These are phyloP conservation scores for Artomyces pyxidatus DNA, from an alignment of 768 basidiomycete genomes.

Conservation along the genomic window DNA sequence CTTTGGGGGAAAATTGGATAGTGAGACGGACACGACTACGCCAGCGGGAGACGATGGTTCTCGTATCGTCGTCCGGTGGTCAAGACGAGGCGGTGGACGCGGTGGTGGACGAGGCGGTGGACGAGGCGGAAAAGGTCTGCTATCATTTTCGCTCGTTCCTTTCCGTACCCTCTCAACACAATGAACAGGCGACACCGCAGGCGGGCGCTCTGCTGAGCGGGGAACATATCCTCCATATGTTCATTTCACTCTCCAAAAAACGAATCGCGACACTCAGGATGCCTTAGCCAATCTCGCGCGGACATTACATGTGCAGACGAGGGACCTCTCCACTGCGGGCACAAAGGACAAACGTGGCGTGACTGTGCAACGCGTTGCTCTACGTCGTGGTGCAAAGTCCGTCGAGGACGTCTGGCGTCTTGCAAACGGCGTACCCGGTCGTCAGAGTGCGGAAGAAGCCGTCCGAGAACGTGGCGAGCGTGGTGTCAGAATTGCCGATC, in stretches of 20 bases:
- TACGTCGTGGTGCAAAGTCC: constrained; percentile 68
- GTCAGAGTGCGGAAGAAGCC: constrained; percentile 49
- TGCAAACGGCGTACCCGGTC: constrained; percentile 57
- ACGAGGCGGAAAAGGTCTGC: constrained; percentile 14
- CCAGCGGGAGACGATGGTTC: constrained; percentile 57
- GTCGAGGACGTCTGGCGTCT: constrained; percentile 81
- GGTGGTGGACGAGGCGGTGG: constrained; percentile 41
- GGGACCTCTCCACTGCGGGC: constrained; percentile 85
- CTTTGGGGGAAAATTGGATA: constrained; percentile 80
- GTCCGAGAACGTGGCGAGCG: constrained; percentile 75
- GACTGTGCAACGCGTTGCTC: constrained; percentile 84
- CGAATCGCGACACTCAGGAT: constrained; percentile 96
- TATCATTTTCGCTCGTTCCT: neutral
- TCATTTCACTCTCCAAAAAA: constrained; percentile 94
- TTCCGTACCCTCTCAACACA: neutral
- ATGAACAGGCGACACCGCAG: constrained; percentile 16
- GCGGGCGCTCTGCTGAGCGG: constrained; percentile 41
- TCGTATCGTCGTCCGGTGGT: constrained; percentile 76
- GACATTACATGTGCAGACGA: constrained; percentile 63
- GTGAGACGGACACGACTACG: constrained; percentile 56
- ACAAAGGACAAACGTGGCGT: constrained; percentile 99
- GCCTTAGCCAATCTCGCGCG: constrained; percentile 77
- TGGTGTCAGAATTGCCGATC: constrained; percentile 81
- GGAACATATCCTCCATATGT: constrained; percentile 80
- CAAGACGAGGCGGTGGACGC: constrained; percentile 39